These are phyloP conservation scores for Alternaria incomplexa DNA, from an alignment of 2,329 filamentous ascomycete species.

Conservation along the genomic window DNA sequence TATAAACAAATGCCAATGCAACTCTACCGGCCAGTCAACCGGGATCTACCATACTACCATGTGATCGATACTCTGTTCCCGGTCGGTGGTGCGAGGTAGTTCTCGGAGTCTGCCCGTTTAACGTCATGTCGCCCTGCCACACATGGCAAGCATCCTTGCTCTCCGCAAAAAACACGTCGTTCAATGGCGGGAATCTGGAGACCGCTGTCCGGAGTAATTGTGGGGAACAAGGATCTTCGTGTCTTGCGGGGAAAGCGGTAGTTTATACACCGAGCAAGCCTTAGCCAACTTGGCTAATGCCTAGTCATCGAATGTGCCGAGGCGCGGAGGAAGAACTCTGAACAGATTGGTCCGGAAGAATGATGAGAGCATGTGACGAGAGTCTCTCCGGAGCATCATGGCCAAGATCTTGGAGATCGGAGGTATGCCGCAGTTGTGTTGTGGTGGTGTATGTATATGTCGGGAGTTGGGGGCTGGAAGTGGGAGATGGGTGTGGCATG, in stretches of 20 bases:
- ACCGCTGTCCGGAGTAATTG: constrained; percentile 14
- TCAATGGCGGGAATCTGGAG: constrained; percentile 16
- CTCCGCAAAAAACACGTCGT: not conserved
- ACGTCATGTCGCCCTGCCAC: constrained; percentile 5
- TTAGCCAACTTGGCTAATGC: constrained; percentile 1
- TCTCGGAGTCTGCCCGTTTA: constrained; percentile 6
- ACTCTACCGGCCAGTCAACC: not conserved
- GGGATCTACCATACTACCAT: not conserved
- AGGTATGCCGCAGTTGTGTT: not conserved
- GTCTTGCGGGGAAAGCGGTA: constrained; percentile 16
- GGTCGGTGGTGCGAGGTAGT: not conserved
- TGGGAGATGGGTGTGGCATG: not conserved
- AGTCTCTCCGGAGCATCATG: not conserved
- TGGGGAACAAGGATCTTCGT: constrained; percentile 5
- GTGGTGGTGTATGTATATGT: not conserved
- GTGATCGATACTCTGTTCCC: not conserved
- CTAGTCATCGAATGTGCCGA: constrained; percentile 1
- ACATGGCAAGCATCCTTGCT: not conserved
- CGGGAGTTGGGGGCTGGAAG: not conserved
- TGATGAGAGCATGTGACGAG: constrained; percentile 6
- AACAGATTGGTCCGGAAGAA: constrained; percentile 14
- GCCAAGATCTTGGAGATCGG: constrained; percentile 8
- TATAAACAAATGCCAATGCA: constrained; percentile 13
- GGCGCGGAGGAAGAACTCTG: constrained; percentile 1
- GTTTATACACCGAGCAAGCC: constrained; percentile 9